Conservation (phyloP, 371 early-diverging fungal species). For the Funneliformis caledonium region DNA sequence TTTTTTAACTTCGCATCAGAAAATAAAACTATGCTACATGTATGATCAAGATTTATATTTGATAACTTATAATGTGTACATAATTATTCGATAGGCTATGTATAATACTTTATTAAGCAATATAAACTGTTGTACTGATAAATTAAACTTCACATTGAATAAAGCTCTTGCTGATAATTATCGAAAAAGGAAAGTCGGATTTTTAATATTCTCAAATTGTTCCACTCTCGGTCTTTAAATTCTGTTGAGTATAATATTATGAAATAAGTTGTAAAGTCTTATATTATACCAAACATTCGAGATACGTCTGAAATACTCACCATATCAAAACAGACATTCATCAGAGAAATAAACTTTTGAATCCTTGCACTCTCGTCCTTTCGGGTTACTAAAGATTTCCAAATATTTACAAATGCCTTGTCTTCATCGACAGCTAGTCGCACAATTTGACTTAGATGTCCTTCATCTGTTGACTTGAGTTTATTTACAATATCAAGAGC, state of each 20-base stretch:
- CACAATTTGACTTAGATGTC: slow-evolving; percentile 34
- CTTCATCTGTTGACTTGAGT: slow-evolving; percentile 30
- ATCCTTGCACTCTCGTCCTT: slow-evolving; percentile 33
- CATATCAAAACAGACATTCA: slow-evolving; percentile 36
- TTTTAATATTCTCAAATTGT: slow-evolving; percentile 2
- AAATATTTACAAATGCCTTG: slow-evolving; percentile 29
- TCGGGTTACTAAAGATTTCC: slow-evolving; percentile 27
- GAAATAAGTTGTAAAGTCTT: slow-evolving; percentile 26
- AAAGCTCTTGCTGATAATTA: no score
- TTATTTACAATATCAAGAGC: slow-evolving; percentile 34
- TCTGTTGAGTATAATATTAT: not conserved
- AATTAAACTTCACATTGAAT: no score
- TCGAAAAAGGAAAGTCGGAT: no score
- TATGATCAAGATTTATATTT: no score
- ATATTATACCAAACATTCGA: slow-evolving; percentile 38
- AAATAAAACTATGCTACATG: no score
- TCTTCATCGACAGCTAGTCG: slow-evolving; percentile 30
- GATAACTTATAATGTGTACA: no score
- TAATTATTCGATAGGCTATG: no score
- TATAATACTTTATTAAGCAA: no score
- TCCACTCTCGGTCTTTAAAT: slow-evolving; percentile 22
- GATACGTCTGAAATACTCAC: slow-evolving; percentile 29
- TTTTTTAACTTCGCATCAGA: no score
- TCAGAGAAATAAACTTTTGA: slow-evolving; percentile 32
- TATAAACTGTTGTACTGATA: no score